Percentiles rank a stretch among this genome's conserved stretches.
Evolutionary conservation across 1,284 basidiomycete genomes (phyloP).

Genomic region (Cryptococcus wingfieldii): DNA sequence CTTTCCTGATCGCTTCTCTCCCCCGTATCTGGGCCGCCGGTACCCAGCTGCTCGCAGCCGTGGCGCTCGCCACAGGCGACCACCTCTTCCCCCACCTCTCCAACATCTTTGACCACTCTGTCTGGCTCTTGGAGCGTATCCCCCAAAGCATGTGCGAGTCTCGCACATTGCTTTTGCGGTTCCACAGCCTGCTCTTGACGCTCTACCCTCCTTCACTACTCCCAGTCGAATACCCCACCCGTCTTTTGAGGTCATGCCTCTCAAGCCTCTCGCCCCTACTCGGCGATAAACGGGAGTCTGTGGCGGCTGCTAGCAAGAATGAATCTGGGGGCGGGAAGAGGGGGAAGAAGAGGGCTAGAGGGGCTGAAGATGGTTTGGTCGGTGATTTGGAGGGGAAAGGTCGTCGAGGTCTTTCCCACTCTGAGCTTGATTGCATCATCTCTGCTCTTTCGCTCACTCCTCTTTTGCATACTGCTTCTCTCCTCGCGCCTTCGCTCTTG

Average conservation of each 20-base stretch:
- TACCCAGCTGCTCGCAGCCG: slow-evolving; percentile 25
- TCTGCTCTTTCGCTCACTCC: slow-evolving; percentile 25
- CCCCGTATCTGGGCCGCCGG: slow-evolving; percentile 40
- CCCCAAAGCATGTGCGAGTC: slow-evolving; percentile 28
- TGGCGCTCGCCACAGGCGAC: slow-evolving; percentile 25
- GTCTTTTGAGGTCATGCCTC: slow-evolving; percentile 37
- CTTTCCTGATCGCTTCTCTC: slow-evolving; percentile 19
- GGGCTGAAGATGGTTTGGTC: slow-evolving; percentile 73
- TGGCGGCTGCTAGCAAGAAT: background rate
- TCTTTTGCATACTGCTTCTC: slow-evolving; percentile 56
- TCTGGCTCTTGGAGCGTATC: slow-evolving; percentile 36
- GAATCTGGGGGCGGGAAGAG: slow-evolving; percentile 52
- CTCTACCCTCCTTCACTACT: slow-evolving; percentile 32
- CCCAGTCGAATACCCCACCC: slow-evolving; percentile 34
- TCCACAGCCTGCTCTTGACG: slow-evolving; percentile 36
- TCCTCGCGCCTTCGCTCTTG: slow-evolving; percentile 69
- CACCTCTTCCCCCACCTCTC: slow-evolving; percentile 43
- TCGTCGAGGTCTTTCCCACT: slow-evolving; percentile 56
- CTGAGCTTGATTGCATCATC: background rate
- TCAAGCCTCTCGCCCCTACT: slow-evolving; percentile 27
- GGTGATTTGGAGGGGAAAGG: slow-evolving; percentile 51
- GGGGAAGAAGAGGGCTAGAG: slow-evolving; percentile 69
- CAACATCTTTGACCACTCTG: slow-evolving; percentile 40
- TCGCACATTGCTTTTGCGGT: slow-evolving; percentile 34
- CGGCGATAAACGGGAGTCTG: slow-evolving; percentile 6